These are phyloP conservation scores for Tillandsia leiboldiana DNA, from an alignment of 176 grass and related monocot genomes.

Conservation along the genomic window DNA sequence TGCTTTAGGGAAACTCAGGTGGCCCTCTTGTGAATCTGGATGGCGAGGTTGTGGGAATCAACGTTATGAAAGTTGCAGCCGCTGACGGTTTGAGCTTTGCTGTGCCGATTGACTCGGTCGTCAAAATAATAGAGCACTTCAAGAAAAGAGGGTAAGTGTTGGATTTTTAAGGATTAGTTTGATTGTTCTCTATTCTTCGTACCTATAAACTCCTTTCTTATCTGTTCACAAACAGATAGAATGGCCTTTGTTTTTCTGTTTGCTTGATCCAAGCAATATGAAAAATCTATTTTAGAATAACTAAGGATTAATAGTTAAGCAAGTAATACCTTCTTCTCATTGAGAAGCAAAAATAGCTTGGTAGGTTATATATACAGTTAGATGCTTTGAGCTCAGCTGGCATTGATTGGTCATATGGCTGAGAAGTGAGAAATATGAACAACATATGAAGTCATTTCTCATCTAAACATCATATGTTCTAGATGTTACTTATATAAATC, in stretches of 20 bases:
- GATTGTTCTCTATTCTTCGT: neutral
- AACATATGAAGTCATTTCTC: neutral
- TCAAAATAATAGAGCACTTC: conserved; percentile 80
- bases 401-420: no score
- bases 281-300: no score
- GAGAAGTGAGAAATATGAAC: no score
- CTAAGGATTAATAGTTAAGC: no score
- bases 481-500: conserved; percentile 12
- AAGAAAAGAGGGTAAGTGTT: conserved; percentile 50
- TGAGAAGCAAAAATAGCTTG: no score
- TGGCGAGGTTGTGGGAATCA: conserved; percentile 80
- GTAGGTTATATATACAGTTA: no score
- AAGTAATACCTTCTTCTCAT: no score
- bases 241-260: no score
- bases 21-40: conserved; percentile 85
- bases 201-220: neutral
- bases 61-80: conserved; percentile 44
- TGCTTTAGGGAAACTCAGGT: conserved; percentile 67
- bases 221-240: neutral
- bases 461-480: neutral
- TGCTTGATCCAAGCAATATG: no score
- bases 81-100: conserved; percentile 80
- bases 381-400: no score
- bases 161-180: neutral
- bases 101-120: conserved; percentile 56